A percentile compares a stretch with the other conserved stretches of the same genome.
These are phyloP conservation scores for Inonotus hispidus DNA, from an alignment of 1,284 basidiomycete genomes.

Conservation along the genomic window DNA sequence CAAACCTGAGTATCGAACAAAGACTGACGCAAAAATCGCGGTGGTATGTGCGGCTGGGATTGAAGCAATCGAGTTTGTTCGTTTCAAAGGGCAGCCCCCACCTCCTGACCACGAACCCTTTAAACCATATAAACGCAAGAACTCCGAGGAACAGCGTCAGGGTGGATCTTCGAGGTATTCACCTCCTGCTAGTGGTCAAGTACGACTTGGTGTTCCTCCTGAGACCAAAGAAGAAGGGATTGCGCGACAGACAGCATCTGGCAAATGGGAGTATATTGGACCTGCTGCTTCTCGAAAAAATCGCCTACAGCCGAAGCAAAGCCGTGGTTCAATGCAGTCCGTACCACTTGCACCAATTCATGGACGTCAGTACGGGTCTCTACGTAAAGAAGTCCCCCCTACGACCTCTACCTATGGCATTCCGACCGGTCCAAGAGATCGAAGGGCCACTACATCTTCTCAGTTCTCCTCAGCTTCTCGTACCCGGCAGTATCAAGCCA, in stretches of 20 bases:
- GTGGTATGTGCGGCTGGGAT: slow-evolving; percentile 45
- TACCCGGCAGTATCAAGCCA: neutral
- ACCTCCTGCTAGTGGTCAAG: slow-evolving; percentile 3
- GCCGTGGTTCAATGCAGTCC: neutral
- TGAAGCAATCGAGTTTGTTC: slow-evolving; percentile 48
- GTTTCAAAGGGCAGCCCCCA: slow-evolving; percentile 38
- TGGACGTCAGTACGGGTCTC: neutral
- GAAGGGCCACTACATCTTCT: neutral
- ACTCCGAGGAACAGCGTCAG: neutral
- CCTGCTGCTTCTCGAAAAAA: neutral
- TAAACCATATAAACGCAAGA: slow-evolving; percentile 10
- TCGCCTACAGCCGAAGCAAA: neutral
- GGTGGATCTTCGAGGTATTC: neutral
- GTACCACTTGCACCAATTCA: neutral
- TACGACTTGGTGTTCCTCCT: slow-evolving; percentile 6
- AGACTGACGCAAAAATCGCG: slow-evolving; percentile 54
- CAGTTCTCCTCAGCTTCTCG: neutral
- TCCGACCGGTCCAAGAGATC: no score
- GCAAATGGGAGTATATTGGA: neutral
- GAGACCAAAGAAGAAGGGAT: slow-evolving; percentile 16
- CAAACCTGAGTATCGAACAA: slow-evolving; percentile 45
- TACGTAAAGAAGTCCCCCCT: neutral
- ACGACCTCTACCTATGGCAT: no score
- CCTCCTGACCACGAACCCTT: slow-evolving; percentile 32
- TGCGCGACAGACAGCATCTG: neutral